Conservation (phyloP, 345 rosid genomes). For the Eutrema heterophyllum region DNA sequence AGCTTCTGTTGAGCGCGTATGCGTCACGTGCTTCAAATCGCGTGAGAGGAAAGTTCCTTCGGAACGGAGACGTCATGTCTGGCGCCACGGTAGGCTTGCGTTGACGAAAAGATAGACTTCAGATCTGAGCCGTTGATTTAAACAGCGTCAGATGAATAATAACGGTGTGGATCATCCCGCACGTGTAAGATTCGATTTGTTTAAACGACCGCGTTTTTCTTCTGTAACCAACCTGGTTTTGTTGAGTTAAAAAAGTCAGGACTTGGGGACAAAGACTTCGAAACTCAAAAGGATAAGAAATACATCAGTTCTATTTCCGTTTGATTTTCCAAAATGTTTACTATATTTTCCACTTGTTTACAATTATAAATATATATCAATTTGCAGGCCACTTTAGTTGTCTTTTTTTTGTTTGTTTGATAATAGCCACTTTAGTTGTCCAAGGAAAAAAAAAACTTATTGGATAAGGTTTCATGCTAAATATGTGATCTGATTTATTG, state of each 20-base stretch:
- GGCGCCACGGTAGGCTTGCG: slow-evolving; percentile 24
- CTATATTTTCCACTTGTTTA: slow-evolving; percentile 9
- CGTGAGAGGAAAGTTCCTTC: slow-evolving; percentile 2
- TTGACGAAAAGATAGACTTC: not conserved
- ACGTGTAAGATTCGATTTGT: slow-evolving; percentile 13
- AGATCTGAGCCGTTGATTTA: slow-evolving; percentile 6
- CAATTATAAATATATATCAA: not conserved
- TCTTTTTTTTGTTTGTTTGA: not conserved
- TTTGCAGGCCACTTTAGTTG: slow-evolving; percentile 16
- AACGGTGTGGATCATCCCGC: slow-evolving; percentile 16
- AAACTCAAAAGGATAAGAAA: not conserved
- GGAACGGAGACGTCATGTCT: slow-evolving; percentile 13
- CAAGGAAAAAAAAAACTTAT: not conserved
- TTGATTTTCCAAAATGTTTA: not conserved
- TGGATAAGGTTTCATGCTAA: slow-evolving; percentile 31
- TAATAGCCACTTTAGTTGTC: slow-evolving; percentile 29
- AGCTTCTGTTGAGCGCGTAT: slow-evolving; percentile 23
- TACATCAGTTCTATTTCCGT: not conserved
- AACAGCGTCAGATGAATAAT: not conserved
- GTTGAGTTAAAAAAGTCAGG: not conserved
- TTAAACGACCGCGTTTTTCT: slow-evolving; percentile 16
- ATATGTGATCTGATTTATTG: slow-evolving; percentile 22
- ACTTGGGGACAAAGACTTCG: slow-evolving; percentile 6
- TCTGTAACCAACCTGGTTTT: not conserved
- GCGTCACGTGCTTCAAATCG: not conserved